Evolutionary conservation across 805 yeast genomes (phyloP), one percentile per base, ranked within the genome.

Genomic region (Lachancea meyersii): DNA sequence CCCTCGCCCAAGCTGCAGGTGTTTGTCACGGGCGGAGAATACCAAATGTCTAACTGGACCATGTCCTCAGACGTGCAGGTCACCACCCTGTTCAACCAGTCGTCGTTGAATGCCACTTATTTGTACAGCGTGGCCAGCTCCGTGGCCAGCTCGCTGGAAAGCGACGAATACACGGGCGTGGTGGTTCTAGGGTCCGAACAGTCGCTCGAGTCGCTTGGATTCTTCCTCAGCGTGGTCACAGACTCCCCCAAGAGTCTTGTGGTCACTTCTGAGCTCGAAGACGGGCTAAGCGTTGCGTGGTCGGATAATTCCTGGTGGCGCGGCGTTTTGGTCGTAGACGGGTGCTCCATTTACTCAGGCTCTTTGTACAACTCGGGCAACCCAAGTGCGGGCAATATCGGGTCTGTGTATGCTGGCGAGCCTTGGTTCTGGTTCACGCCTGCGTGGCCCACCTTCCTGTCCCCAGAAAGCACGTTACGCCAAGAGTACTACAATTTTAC

Each of bases 341-440:
- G 45, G 5, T 53, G 52, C 14, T 44, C 52, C 26, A 53, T 62
- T 21, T 62, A 54, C 47, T 48, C 64, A 6, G 65, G 62, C 34
- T 43, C 38, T 3, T 31, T 50, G 11, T 52, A 49, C 35, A 47
- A 52, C 38, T 58, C 63, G 39, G 18, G 49, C 34, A 41, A 35
- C 17, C 22, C 48, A n/a, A 33, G 38, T 14, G 40, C 38, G 24
- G 58, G 54, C 39, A 32, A 52, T 26, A 38, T 61, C 10, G 67
- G 63, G 46, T 38, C 53, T 38, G 49, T 55, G 20, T 33, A 47
- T 38, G 49, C 24, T 19, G 31, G 40, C 13, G 40, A 48, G 9
- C 60, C 55, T 9, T 33, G 43, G 9, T 62, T 54, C 55, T 60
- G 48, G 52, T 52, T 48, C 38, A 58, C 54, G 8, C 48, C 58